Conservation (phyloP, 148 eudicot genomes). For the Heliamphora exappendiculata region DNA sequence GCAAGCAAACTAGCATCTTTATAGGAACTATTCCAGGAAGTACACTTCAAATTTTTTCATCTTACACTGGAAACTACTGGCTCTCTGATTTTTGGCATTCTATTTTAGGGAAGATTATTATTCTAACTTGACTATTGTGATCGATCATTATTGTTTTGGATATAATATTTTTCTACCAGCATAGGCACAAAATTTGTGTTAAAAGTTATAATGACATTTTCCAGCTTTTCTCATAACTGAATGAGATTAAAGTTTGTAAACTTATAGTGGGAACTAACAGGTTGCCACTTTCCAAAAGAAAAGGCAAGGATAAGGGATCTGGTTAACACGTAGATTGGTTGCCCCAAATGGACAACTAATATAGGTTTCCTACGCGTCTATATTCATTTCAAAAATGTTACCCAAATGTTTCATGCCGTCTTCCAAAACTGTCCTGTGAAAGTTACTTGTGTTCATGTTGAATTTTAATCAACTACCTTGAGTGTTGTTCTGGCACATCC, state of each 20-base stretch:
- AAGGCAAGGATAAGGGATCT: not conserved
- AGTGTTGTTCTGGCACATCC: too few relatives aligned
- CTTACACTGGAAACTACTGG: not conserved
- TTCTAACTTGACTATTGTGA: not conserved
- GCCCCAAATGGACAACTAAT: not conserved
- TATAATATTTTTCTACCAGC: not conserved
- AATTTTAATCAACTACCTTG: not conserved
- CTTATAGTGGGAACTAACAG: not conserved
- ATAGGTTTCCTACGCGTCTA: not conserved
- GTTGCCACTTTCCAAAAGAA: not conserved
- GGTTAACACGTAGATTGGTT: too few relatives aligned
- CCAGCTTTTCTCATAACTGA: not conserved
- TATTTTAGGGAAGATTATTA: not conserved
- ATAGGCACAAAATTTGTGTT: not conserved
- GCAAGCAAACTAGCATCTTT: not conserved
- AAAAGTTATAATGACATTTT: not conserved
- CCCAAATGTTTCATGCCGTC: not conserved
- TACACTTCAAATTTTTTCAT: too few relatives aligned
- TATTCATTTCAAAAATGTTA: not conserved
- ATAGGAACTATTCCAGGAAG: not conserved
- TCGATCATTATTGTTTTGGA: not conserved
- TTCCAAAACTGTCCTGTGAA: not conserved
- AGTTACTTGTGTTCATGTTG: not conserved
- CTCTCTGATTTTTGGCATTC: not conserved
- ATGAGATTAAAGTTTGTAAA: not conserved